Base-by-base conservation (phyloP, 345 rosid species). In the Cardamine chenopodiifolia region DNA sequence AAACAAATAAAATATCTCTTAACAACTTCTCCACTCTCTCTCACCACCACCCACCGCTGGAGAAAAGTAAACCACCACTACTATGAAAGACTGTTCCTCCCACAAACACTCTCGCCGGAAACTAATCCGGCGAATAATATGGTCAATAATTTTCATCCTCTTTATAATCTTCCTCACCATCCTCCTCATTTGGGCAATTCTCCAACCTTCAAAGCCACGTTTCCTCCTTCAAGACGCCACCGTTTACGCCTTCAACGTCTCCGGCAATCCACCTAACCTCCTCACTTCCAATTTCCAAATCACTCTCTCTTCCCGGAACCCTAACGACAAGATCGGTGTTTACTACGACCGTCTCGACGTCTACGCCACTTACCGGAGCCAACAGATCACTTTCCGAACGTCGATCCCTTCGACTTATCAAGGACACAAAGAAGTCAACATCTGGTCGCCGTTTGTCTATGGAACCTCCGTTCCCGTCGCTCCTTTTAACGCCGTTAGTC, bases 201-300 rank as follows among this genome's bases (percentile, higher is more conserved):
- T 92, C 74, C 91, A 84, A 17, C 99, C 99, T 1, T 49, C 72
- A 15, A 96, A 96, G 35, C 99, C 98, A n/a, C 67, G 63, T 0
- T 92, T 96, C 87, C 4, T 86, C 80, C 88, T 96, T 80, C 98
- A 90, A 78, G 97, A 96, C 85, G 91, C 87, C 77, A 96, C 98
- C 79, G 90, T 96, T 72, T 87, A 76, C 78, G 82, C 79, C 80
- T 96, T 96, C 90, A 96, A 92, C 87, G 62, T 85, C 78, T 73
- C 99, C 9, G 50, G 58, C 10, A 59, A 78, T 29, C 81, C 77
- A 50, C 92, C 97, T 0, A 90, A 88, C 82, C 55, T 75, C 77
- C 86, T 95, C 79, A 87, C 97, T 9, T 86, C 91, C 67, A 89
- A 78, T 75, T 80, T 95, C 76, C 94, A 88, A 53, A 85, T 92